phyloP scores from a whole-genome alignment of 495 filamentous ascomycete species.

The Trichocladium uniseriatum region DNA sequence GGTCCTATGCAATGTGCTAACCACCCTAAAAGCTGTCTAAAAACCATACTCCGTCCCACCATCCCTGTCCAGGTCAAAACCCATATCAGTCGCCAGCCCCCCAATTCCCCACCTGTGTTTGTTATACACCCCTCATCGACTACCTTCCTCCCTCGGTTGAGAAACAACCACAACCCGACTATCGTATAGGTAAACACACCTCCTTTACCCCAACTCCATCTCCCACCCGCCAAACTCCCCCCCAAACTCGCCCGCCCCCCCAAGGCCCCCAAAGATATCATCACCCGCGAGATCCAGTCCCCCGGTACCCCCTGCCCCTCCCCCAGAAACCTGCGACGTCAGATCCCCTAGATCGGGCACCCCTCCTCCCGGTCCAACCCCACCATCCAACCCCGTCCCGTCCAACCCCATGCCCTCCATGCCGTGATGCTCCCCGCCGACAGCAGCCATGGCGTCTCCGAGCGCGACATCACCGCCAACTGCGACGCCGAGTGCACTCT shows the following conservation, averaged over 20 bases:
- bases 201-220: conserved; percentile 13
- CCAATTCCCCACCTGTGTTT: no score
- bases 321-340: background rate
- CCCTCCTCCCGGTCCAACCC: conserved; percentile 1
- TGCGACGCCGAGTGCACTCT: background rate
- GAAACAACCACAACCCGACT: no score
- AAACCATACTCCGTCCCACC: no score
- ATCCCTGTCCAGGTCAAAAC: no score
- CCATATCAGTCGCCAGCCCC: no score
- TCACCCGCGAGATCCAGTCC: conserved; percentile 28
- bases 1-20: no score
- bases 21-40: no score
- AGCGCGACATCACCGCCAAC: background rate
- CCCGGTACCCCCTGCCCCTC: background rate
- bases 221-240: conserved; percentile 20
- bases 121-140: no score
- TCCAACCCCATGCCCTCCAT: conserved; percentile 29
- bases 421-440: background rate
- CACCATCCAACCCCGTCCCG: conserved; percentile 23
- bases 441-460: background rate
- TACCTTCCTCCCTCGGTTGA: no score
- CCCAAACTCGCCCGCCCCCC: conserved; percentile 13
- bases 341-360: background rate
- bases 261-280: conserved; percentile 31
- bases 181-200: no score